Percentiles rank a stretch among this genome's conserved stretches.
phyloP scores from a whole-genome alignment of 768 basidiomycete species.

The Pilatotrama ljubarskyi region DNA sequence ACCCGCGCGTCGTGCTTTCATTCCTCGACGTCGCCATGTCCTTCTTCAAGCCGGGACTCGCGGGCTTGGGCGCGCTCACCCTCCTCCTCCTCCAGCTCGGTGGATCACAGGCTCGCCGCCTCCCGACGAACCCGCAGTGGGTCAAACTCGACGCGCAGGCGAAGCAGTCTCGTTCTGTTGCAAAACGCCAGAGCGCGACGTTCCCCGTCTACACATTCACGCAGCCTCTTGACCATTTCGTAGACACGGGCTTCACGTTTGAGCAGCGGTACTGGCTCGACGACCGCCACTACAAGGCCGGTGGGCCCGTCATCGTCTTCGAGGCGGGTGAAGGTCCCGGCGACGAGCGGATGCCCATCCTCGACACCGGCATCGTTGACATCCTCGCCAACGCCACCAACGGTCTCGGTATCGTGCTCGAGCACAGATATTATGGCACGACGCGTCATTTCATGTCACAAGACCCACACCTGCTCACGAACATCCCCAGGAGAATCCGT shows the following conservation, averaged over 20 bases:
- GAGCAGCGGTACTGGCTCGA: conserved; percentile 90
- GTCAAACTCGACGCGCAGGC: conserved; percentile 8
- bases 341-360: conserved; percentile 48
- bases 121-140: conserved; percentile 3
- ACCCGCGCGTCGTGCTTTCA: neutral
- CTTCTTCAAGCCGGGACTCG: neutral
- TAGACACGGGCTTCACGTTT: conserved; percentile 62
- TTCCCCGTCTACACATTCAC: conserved; percentile 69
- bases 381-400: conserved; percentile 81
- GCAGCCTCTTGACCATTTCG: conserved; percentile 85
- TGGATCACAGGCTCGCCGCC: neutral
- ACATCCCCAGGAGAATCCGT: conserved; percentile 59
- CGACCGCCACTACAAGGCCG: conserved; percentile 68
- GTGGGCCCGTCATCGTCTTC: conserved; percentile 77
- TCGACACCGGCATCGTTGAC: conserved; percentile 66
- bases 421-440: conserved; percentile 88
- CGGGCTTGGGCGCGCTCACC: neutral
- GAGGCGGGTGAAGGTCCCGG: conserved; percentile 91
- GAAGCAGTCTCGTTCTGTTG: neutral
- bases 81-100: neutral
- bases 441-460: neutral
- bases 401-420: conserved; percentile 84
- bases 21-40: neutral
- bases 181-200: conserved; percentile 27
- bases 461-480: neutral